Percentiles rank a stretch among this genome's conserved stretches.
These are phyloP conservation scores for Linderniella brevidens DNA, from an alignment of 257 asterid species.

Conservation along the genomic window DNA sequence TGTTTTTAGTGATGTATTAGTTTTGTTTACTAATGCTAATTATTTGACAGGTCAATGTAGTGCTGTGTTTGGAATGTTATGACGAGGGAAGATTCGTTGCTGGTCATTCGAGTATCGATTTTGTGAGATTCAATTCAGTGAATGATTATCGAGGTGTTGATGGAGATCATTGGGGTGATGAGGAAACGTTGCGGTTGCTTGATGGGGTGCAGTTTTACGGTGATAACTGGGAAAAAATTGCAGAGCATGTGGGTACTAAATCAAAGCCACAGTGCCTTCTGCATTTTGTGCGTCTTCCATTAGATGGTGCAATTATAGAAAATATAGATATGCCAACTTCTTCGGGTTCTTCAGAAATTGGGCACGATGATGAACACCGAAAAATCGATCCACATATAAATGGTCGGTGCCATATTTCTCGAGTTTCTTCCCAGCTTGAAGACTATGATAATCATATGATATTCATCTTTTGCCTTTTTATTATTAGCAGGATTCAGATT, in stretches of 20 bases:
- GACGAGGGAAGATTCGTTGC: conserved; percentile 71
- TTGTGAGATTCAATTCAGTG: conserved; percentile 45
- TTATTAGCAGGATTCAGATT: conserved; percentile 31
- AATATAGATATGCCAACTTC: conserved; percentile 36
- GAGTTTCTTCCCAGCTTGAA: background rate
- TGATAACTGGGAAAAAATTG: conserved; percentile 83
- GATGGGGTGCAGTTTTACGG: conserved; percentile 74
- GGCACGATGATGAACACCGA: conserved; percentile 14
- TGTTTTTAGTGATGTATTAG: no score
- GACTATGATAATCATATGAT: no score
- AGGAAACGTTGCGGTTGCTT: conserved; percentile 74
- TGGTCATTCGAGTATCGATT: conserved; percentile 93
- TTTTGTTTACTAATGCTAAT: no score
- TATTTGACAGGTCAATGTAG: conserved; percentile 46
- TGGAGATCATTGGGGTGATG: conserved; percentile 84
- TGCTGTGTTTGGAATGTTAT: conserved; percentile 74
- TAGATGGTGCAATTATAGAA: conserved; percentile 25
- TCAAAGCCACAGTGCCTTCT: conserved; percentile 89
- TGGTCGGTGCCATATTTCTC: conserved; percentile 25
- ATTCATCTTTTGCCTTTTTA: conserved; percentile 1
- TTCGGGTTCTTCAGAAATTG: conserved; percentile 24
- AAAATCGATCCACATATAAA: conserved; percentile 30
- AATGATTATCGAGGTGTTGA: conserved; percentile 53
- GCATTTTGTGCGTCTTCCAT: conserved; percentile 71
- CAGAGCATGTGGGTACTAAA: conserved; percentile 87